phyloP scores from a whole-genome alignment of 257 asterid species.

The Mitragyna speciosa region DNA sequence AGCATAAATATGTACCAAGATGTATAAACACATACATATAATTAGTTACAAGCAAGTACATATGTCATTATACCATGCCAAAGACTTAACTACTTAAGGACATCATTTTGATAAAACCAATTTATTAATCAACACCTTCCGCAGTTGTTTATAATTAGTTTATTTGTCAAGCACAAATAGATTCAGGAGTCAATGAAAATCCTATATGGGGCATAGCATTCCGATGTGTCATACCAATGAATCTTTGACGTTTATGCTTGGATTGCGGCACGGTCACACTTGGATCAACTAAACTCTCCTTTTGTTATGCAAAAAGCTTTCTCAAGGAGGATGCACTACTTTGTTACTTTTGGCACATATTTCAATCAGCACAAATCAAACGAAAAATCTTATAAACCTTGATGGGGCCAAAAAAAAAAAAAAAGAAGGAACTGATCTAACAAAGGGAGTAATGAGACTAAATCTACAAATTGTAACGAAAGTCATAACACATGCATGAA shows the following conservation, averaged over 20 bases:
- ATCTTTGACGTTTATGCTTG: neutral
- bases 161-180: neutral
- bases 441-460: neutral
- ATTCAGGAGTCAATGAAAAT: neutral
- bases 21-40: too few species aligned
- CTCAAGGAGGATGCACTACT: too few species aligned
- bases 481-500: neutral
- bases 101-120: neutral
- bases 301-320: too few species aligned
- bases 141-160: too few species aligned
- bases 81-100: neutral
- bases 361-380: neutral
- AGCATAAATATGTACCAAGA: neutral
- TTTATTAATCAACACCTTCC: neutral
- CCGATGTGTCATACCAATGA: neutral
- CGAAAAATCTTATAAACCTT: too few species aligned
- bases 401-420: neutral
- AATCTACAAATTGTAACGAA: neutral
- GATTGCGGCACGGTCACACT: neutral
- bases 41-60: neutral
- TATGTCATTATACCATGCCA: neutral
- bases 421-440: neutral
- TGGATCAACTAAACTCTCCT: neutral
- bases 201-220: neutral
- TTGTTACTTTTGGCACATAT: too few species aligned